phyloP scores from a whole-genome alignment of 2,329 filamentous ascomycete genomes.

The Botrytis porri region DNA sequence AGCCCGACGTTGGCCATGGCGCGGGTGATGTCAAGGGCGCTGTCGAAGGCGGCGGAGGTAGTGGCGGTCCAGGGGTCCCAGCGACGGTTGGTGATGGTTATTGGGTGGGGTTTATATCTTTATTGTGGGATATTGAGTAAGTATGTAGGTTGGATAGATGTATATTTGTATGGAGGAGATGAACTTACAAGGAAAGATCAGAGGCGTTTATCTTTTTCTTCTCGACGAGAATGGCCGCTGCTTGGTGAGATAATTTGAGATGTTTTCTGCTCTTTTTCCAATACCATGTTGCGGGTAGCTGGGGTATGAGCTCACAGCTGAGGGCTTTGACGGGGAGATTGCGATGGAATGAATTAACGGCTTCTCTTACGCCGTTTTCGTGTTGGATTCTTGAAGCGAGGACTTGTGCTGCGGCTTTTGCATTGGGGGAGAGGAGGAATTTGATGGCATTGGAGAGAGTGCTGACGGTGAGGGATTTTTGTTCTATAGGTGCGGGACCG shows the following conservation, averaged over 20 bases:
- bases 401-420: constrained; percentile 52
- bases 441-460: constrained; percentile 65
- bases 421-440: constrained; percentile 61
- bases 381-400: constrained; percentile 59
- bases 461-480: constrained; percentile 63
- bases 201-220: constrained; percentile 39
- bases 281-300: constrained; percentile 46
- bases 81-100: neutral
- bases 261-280: constrained; percentile 48
- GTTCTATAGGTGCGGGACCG: constrained; percentile 64
- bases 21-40: neutral
- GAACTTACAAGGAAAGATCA: constrained; percentile 29
- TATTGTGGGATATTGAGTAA: neutral
- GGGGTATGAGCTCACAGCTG: constrained; percentile 53
- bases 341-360: constrained; percentile 51
- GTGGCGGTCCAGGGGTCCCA: constrained; percentile 2
- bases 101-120: constrained; percentile 1
- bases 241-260: constrained; percentile 59
- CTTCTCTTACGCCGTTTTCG: constrained; percentile 61
- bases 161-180: neutral
- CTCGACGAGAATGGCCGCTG: constrained; percentile 61
- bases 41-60: neutral
- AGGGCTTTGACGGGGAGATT: constrained; percentile 60
- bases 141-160: neutral
- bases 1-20: neutral